Conservation (phyloP, 192 early-diverging fungal species). For the Gorgonomyces haynaldii region DNA sequence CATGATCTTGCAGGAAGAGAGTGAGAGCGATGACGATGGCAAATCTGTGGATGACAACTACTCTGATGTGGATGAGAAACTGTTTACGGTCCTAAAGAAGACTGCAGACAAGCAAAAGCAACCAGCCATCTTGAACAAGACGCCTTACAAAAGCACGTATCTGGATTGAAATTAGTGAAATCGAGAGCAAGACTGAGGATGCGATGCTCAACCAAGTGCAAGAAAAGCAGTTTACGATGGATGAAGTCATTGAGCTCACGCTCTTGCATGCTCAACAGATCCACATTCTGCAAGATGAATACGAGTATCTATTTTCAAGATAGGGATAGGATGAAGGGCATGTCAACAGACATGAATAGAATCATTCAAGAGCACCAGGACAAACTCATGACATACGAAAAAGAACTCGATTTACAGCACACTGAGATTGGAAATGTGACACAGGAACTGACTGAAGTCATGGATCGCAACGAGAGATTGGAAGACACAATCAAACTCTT, state of each 20-base stretch:
- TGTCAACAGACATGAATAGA: not conserved
- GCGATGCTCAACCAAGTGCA: conserved; percentile 1
- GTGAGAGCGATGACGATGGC: no score
- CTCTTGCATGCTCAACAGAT: conserved; percentile 49
- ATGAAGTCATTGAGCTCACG: conserved; percentile 52
- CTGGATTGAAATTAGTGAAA: no score
- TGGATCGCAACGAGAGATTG: not conserved
- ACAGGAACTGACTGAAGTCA: conserved; percentile 1
- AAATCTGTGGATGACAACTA: no score
- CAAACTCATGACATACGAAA: no score
- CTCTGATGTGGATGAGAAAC: no score
- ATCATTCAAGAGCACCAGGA: conserved; percentile 22
- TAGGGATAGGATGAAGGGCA: conserved; percentile 4
- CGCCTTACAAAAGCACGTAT: no score
- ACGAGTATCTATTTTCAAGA: conserved; percentile 20
- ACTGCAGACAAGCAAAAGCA: no score
- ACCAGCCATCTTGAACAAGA: no score
- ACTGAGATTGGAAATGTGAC: conserved; percentile 20
- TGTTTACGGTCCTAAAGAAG: no score
- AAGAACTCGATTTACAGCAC: no score
- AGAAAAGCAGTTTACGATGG: conserved; percentile 31
- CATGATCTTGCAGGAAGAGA: no score
- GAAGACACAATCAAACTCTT: conserved; percentile 1
- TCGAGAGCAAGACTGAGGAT: no score
- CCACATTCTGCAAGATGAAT: conserved; percentile 41